These are phyloP conservation scores for Vitis hybrid DNA, from an alignment of 177 flowering plant genomes.

Conservation along the genomic window DNA sequence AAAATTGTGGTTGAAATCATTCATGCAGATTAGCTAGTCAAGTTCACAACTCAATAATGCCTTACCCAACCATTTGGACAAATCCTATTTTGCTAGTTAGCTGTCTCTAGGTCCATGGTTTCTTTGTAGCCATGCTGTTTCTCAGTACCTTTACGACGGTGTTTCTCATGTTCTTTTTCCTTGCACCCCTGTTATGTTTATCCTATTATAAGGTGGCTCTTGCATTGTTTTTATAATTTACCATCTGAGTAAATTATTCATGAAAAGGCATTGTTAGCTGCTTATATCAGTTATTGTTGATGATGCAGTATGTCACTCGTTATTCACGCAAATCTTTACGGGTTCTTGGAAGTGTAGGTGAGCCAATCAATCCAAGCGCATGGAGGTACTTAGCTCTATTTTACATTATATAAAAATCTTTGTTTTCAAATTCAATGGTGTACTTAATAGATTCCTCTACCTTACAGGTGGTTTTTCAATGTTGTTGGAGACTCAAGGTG, in stretches of 20 bases:
- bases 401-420: background rate
- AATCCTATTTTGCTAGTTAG: background rate
- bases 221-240: background rate
- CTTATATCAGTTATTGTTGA: constrained; percentile 4
- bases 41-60: background rate
- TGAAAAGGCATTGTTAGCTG: background rate
- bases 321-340: constrained; percentile 91
- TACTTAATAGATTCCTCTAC: constrained; percentile 7
- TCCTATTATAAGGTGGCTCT: background rate
- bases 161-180: background rate
- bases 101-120: background rate
- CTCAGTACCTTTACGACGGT: background rate
- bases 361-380: constrained; percentile 99
- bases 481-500: constrained; percentile 92
- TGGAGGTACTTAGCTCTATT: constrained; percentile 69
- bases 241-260: background rate
- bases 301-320: constrained; percentile 73
- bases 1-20: constrained; percentile 2
- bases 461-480: constrained; percentile 87
- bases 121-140: background rate
- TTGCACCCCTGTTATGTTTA: background rate
- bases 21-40: background rate
- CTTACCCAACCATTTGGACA: background rate
- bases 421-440: background rate
- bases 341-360: constrained; percentile 99